phyloP scores from a whole-genome alignment of 495 filamentous ascomycete genomes.

The Neurospora sublineolata region DNA sequence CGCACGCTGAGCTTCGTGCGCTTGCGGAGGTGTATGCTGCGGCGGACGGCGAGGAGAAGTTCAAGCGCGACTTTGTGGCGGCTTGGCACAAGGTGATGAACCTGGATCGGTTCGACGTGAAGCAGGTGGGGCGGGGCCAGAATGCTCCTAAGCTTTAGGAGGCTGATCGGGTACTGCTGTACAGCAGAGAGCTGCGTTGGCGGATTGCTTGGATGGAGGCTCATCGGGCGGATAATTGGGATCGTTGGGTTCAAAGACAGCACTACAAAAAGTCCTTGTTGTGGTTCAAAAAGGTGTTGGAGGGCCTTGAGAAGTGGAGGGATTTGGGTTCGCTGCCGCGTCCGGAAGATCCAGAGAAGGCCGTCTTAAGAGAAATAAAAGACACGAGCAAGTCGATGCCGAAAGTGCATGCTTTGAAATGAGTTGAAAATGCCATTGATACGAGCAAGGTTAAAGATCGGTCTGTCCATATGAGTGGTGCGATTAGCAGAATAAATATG shows the following conservation, averaged over 20 bases:
- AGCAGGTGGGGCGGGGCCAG: background rate
- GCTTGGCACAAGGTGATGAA: slow-evolving; percentile 65
- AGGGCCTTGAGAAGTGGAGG: background rate
- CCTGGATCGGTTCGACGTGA: slow-evolving; percentile 53
- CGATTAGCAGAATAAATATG: background rate
- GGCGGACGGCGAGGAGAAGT: slow-evolving; percentile 43
- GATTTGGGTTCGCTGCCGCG: background rate
- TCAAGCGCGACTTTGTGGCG: slow-evolving; percentile 56
- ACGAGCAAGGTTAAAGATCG: background rate
- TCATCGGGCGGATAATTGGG: background rate
- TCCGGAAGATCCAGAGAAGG: background rate
- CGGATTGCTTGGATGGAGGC: background rate
- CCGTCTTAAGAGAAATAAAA: background rate
- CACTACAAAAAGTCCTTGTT: background rate
- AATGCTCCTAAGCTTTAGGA: background rate
- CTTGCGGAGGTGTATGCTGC: slow-evolving; percentile 54
- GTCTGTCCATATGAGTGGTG: background rate
- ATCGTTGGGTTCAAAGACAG: background rate
- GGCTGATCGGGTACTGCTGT: background rate
- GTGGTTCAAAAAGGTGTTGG: background rate
- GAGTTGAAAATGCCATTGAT: background rate
- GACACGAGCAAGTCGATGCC: background rate
- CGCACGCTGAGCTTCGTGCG: slow-evolving; percentile 59
- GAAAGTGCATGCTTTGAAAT: background rate
- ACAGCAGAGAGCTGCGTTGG: background rate